Conservation (phyloP, 176 grass and related monocot genomes). For the Oryza glaberrima region DNA sequence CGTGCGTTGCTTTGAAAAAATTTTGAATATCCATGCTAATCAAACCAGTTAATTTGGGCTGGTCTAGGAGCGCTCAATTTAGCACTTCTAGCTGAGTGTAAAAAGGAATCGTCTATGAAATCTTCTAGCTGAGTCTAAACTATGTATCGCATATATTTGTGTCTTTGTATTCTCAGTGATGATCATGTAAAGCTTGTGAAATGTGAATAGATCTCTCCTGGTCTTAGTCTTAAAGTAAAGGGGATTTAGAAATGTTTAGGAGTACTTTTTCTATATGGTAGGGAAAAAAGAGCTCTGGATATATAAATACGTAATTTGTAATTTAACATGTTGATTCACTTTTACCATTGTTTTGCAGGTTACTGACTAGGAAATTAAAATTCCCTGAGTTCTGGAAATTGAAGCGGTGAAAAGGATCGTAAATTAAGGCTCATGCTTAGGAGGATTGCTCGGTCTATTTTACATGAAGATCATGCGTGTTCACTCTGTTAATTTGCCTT, state of each 20-base stretch:
- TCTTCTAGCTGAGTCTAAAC: background rate
- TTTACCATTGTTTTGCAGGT: conserved; percentile 33
- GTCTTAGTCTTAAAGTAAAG: background rate
- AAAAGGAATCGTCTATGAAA: background rate
- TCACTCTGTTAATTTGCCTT: conserved; percentile 16
- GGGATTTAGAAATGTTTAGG: background rate
- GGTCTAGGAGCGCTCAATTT: background rate
- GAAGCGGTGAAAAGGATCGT: conserved; percentile 11
- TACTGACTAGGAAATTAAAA: conserved; percentile 3
- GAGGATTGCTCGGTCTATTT: conserved; percentile 31
- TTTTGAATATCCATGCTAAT: background rate
- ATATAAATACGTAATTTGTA: background rate
- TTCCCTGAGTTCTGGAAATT: conserved; percentile 17
- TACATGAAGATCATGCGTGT: conserved; percentile 36
- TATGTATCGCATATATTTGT: background rate
- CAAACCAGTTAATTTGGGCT: background rate
- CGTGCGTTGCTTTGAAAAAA: background rate
- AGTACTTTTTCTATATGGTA: background rate
- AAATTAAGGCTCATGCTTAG: conserved; percentile 10
- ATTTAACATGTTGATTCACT: background rate
- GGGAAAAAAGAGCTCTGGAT: background rate
- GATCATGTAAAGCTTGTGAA: background rate
- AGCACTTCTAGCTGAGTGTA: background rate
- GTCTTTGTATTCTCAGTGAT: background rate
- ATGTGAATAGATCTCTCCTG: background rate